Base-by-base conservation (phyloP, 2,329 filamentous ascomycete species). In the Escovopsis sp. region DNA sequence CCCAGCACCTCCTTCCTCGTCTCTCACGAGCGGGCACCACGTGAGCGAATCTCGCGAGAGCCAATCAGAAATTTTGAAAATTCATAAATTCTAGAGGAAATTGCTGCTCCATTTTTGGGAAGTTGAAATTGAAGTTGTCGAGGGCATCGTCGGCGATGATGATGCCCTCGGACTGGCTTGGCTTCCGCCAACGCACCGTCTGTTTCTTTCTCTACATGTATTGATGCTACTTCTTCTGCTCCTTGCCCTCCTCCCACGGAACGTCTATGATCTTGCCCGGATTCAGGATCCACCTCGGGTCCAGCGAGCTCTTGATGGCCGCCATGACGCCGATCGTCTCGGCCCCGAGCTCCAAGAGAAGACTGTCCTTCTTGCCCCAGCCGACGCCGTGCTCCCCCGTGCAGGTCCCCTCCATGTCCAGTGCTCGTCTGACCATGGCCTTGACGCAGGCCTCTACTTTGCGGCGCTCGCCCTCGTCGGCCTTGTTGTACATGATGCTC, bases 361-460 rank as follows among this genome's bases (percentile, higher is more conserved):
- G 66, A 8, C 77, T 83, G 43, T 78, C 75, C 63, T 93, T 94
- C 64, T 94, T 94, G 13, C 84, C 85, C 59, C 89, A 76, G 16
- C 86, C 87, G 46, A 94, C 72, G 1, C 83, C 83, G 58, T 94
- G 86, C 60, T 94, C 87, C 25, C 86, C 87, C 1, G 87, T 93
- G 58, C 84, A 91, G 6, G 87, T 94, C 2, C 88, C 86, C 45
- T 94, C 88, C 87, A 95, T 94, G 49, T 89, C 84, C 20, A 95
- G 61, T 2, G 87, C 88, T n/a, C 85, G 75, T 50, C 82, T 74
- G 15, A 94, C 85, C 87, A 95, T 94, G 51, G 86, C 81, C 56
- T 88, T 79, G 37, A 95, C 85, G 48, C 84, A 86, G 42, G 70
- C 72, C 57, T 91, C 84, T 2, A 91, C 85, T 50, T 81, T 83